Evolutionary conservation across 2,329 filamentous ascomycete genomes (phyloP).

Genomic region (Aaosphaeria pasadenensis): DNA sequence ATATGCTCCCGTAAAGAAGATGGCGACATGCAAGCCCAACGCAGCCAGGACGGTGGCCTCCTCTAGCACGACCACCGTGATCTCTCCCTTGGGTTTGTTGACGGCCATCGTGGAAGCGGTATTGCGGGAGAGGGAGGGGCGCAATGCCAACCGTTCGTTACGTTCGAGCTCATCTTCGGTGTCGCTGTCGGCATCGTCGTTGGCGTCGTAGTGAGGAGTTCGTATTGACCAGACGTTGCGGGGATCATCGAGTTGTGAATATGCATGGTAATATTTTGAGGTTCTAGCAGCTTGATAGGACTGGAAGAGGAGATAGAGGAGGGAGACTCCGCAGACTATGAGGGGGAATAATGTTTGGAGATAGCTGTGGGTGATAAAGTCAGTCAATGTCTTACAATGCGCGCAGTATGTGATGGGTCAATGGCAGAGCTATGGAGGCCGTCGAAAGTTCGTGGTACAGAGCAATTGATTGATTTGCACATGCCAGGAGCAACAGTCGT

Average conservation of each 20-base stretch:
- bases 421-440: not conserved
- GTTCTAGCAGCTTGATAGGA: slow-evolving; percentile 53
- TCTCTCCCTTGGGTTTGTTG: slow-evolving; percentile 72
- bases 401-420: not conserved
- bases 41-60: slow-evolving; percentile 70
- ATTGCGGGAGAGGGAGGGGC: slow-evolving; percentile 50
- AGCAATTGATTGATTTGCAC: too few species aligned
- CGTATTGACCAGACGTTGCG: slow-evolving; percentile 37
- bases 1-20: slow-evolving; percentile 61
- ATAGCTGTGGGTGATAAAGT: slow-evolving; percentile 54
- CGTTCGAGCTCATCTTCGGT: slow-evolving; percentile 60
- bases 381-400: not conserved
- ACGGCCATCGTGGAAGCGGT: slow-evolving; percentile 61
- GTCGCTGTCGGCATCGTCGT: slow-evolving; percentile 39
- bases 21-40: slow-evolving; percentile 65
- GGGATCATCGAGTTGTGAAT: slow-evolving; percentile 54
- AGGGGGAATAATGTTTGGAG: slow-evolving; percentile 79
- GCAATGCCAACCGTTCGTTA: slow-evolving; percentile 54
- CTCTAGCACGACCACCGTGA: slow-evolving; percentile 69
- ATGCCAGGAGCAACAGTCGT: too few species aligned
- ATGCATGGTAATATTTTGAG: slow-evolving; percentile 55
- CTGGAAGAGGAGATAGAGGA: slow-evolving; percentile 63
- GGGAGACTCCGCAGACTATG: slow-evolving; percentile 65
- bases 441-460: too few species aligned
- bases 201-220: slow-evolving; percentile 28